A percentile compares a stretch with the other conserved stretches of the same genome.
Conservation (phyloP, 2,329 filamentous ascomycete species). For the Pyricularia pennisetigena region DNA sequence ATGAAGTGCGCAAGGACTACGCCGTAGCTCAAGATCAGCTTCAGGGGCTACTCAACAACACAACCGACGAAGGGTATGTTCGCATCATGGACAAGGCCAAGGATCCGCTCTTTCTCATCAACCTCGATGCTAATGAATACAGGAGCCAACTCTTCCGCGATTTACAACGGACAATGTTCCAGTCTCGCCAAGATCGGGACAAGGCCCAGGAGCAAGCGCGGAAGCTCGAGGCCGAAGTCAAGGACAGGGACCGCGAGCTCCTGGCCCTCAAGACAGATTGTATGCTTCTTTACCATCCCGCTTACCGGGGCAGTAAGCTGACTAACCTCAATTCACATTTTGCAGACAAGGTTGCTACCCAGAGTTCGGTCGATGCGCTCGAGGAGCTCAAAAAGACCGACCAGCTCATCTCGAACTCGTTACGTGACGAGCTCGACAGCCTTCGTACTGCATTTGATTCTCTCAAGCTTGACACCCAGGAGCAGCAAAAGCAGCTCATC, state of each 20-base stretch:
- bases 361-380: constrained; percentile 43
- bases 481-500: constrained; percentile 49
- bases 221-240: constrained; percentile 36
- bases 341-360: constrained; percentile 24
- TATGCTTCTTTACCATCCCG: constrained; percentile 22
- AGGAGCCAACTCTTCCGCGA: constrained; percentile 43
- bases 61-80: constrained; percentile 47
- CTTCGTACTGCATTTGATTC: constrained; percentile 40
- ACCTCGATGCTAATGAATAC: constrained; percentile 35
- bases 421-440: constrained; percentile 47
- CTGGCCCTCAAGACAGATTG: constrained; percentile 40
- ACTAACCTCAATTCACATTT: not conserved
- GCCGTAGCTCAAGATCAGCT: constrained; percentile 48
- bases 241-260: constrained; percentile 46
- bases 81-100: constrained; percentile 13
- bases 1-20: constrained; percentile 48
- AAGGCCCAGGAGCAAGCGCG: constrained; percentile 30
- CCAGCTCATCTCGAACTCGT: constrained; percentile 45
- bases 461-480: constrained; percentile 41
- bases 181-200: constrained; percentile 36
- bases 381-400: constrained; percentile 50
- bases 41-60: constrained; percentile 39
- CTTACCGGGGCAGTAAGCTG: not conserved
- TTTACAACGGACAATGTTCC: constrained; percentile 36
- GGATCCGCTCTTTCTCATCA: constrained; percentile 16